phyloP scores from a whole-genome alignment of 768 basidiomycete genomes.

The Mycena haematopus region DNA sequence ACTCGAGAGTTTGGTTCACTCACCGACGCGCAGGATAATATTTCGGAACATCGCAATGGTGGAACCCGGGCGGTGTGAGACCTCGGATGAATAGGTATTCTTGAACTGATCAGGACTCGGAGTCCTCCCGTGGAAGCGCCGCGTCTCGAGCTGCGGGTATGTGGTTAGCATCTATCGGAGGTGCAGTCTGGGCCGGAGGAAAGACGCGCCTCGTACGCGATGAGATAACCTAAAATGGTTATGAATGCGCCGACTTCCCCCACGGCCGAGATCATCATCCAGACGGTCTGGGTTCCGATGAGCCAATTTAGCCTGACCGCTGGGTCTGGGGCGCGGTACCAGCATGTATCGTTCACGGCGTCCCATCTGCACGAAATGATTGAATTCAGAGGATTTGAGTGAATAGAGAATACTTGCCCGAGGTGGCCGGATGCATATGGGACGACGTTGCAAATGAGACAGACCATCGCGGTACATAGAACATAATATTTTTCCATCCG shows the following conservation, averaged over 20 bases:
- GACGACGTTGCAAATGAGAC: conserved; percentile 28
- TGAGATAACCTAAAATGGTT: not conserved
- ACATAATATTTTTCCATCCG: conserved; percentile 28
- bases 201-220: not conserved
- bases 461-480: not conserved
- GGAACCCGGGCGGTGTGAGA: conserved; percentile 5
- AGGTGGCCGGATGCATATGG: conserved; percentile 32
- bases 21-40: conserved; percentile 2
- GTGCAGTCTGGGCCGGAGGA: not conserved
- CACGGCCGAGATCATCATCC: not conserved
- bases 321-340: conserved; percentile 5
- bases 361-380: conserved; percentile 15
- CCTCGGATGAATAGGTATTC: not conserved
- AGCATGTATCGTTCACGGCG: conserved; percentile 5
- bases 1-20: not conserved
- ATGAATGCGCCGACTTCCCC: conserved; percentile 3
- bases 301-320: conserved; percentile 31
- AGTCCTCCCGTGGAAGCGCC: not conserved
- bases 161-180: not conserved
- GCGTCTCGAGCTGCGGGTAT: not conserved
- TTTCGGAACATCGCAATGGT: conserved; percentile 7
- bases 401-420: conserved; percentile 26
- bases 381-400: not conserved
- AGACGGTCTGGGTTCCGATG: conserved; percentile 35
- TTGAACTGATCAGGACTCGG: not conserved